Evolutionary conservation across 2,329 filamentous ascomycete species (phyloP), one percentile per base, ranked within the genome.

Genomic region (Cladosporium austrohemisphaericum): DNA sequence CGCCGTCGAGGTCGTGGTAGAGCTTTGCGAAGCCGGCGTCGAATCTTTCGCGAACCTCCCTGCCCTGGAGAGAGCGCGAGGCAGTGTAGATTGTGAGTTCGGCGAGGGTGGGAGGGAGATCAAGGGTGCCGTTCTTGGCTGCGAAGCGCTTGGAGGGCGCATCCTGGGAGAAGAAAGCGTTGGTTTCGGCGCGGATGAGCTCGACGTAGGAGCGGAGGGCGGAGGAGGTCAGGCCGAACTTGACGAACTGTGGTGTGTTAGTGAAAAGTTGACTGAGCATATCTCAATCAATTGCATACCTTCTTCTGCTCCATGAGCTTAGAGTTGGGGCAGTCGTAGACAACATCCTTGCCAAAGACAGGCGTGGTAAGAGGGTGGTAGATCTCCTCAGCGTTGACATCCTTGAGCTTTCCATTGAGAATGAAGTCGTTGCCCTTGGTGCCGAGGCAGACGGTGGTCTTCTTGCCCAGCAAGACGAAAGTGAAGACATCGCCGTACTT

Each of bases 261-360:
- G 33, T 33, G 47, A 16, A n/a, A n/a, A 25, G 26, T 25, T 3
- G 18, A 31, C 29, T n/a, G 22, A 13, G 16, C 3, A 14, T 19
- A 10, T 35, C n/a, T 4, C 10, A 7, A 19, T 2, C 38, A 18
- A 38, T n/a, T 46, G 44, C 71, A 55, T 67, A 90, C 87, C 81
- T 92, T 93, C 76, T 95, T 95, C 76, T 95, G 89, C 73, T 95
- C 89, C 89, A 95, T 94, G 64, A 95, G 79, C 72, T 94, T 94
- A 51, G 88, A 77, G 67, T 94, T 94, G 33, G 88, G 88, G 71
- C 88, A 93, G 67, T 94, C 89, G 66, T 94, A 95, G 47, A 94
- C 87, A 20, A 95, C 89, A 71, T 91, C 85, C 60, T 81, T 83
- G 58, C 89, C 89, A 65, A 95, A 95, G 3, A 84, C 80, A 36